Base-by-base conservation (phyloP, 352 stramenopile genomes). In the Globisporangium mamillatum region DNA sequence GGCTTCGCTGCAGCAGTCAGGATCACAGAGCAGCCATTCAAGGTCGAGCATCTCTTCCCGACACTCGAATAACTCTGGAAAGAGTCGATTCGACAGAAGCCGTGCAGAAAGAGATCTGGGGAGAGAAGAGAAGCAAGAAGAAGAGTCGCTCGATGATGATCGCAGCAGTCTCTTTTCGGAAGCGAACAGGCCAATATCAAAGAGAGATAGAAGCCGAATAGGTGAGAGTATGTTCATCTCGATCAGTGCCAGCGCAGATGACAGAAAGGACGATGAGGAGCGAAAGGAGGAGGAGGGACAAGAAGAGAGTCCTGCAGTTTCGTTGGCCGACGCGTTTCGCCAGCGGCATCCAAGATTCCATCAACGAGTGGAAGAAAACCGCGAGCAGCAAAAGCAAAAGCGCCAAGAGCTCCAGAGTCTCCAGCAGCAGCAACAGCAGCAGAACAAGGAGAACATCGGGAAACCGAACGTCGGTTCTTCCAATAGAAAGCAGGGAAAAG, bases 241-340 rank as follows among this genome's bases (percentile, higher is more conserved):
- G 32, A 38, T 62, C 56, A 34, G 32, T 14, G 25, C 27, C 1
- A 38, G 41, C 56, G 32, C 24, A 20, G 22, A 32, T 24, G 48
- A 69, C n/a, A n/a, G 41, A 10, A 32, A 62, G 20, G 16, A 29
- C 20, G 46, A 65, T 24, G 20, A 63, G 32, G 27, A 62, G n/a
- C 24, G 38, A 44, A 27, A 66, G 46, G 50, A 50, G 6, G 20
- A 46, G 1, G 9, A 22, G 29, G 38, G 29, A 32, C 29, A 22
- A 32, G 27, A 25, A 24, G 60, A 62, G n/a, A 14, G 14, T 20
- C 38, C 29, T 9, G 48, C 9, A 24, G 46, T 74, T 27, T 88
- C 82, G 16, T 65, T 93, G 6, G 82, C 86, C 4, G 86, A 91
- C 36, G 82, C 83, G 36, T 91, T 91, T 63, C 75, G 75, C 27